phyloP scores from a whole-genome alignment of 352 stramenopile species.

The Phytophthora tentaculata region DNA sequence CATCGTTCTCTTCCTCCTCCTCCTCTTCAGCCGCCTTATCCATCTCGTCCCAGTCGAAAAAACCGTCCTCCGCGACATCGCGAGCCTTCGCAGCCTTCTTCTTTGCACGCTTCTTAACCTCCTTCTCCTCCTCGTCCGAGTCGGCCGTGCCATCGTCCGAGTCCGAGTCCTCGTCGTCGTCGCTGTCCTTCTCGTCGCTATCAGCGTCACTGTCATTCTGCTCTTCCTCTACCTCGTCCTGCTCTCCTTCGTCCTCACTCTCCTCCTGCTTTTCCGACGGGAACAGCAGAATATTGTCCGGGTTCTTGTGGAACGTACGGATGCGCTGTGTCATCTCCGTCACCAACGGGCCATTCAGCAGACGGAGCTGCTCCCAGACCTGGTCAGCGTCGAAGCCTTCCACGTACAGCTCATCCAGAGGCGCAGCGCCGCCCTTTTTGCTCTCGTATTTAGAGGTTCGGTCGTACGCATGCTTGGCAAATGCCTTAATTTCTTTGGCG shows the following conservation, averaged over 20 bases:
- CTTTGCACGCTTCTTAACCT: slow-evolving; percentile 41
- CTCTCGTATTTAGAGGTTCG: slow-evolving; percentile 68
- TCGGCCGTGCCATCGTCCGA: slow-evolving; percentile 27
- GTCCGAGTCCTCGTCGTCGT: slow-evolving; percentile 35
- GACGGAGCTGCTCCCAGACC: slow-evolving; percentile 87
- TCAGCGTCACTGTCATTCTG: slow-evolving; percentile 35
- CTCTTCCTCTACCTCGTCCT: slow-evolving; percentile 34
- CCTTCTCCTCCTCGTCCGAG: slow-evolving; percentile 36
- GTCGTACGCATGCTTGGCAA: slow-evolving; percentile 87
- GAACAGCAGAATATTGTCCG: slow-evolving; percentile 63
- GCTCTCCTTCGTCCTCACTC: slow-evolving; percentile 34
- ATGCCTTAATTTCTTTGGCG: slow-evolving; percentile 66
- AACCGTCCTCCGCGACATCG: slow-evolving; percentile 79
- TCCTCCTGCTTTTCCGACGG: slow-evolving; percentile 51
- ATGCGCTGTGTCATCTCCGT: slow-evolving; percentile 78
- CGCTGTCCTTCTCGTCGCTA: slow-evolving; percentile 31
- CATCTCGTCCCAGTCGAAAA: slow-evolving; percentile 91
- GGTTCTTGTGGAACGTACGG: slow-evolving; percentile 67
- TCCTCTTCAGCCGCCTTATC: slow-evolving; percentile 83
- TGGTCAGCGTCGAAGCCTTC: slow-evolving; percentile 86
- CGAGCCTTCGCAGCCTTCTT: slow-evolving; percentile 65
- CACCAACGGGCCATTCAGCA: slow-evolving; percentile 79
- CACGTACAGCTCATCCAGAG: slow-evolving; percentile 81
- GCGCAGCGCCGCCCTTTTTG: slow-evolving; percentile 41
- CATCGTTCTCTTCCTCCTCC: slow-evolving; percentile 53